These are phyloP conservation scores for Populus davidiana DNA, from an alignment of 345 rosid genomes.

Conservation along the genomic window DNA sequence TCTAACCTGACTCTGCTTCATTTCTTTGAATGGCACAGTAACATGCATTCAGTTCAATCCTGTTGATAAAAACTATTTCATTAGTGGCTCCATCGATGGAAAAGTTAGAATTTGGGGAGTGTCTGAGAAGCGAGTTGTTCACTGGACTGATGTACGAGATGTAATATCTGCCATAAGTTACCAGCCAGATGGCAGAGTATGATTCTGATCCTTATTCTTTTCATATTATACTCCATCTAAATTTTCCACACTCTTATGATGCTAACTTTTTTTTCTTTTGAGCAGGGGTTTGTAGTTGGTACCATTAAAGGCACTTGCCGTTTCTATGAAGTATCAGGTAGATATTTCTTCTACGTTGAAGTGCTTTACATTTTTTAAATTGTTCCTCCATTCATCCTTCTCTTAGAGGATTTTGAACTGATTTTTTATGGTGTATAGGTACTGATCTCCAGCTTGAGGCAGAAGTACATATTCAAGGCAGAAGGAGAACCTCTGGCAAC, in stretches of 20 bases:
- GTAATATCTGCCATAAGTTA: conserved; percentile 71
- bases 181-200: conserved; percentile 71
- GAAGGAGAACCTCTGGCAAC: conserved; percentile 45
- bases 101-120: conserved; percentile 92
- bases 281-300: conserved; percentile 77
- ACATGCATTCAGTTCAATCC: conserved; percentile 90
- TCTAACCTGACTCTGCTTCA: conserved; percentile 9
- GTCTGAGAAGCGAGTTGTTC: conserved; percentile 57
- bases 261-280: conserved; percentile 14
- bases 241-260: background rate
- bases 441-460: conserved; percentile 47
- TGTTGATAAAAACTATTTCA: conserved; percentile 55
- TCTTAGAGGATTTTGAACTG: background rate
- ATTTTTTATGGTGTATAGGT: conserved; percentile 28
- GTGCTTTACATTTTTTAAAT: too few relatives aligned
- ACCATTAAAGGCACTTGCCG: conserved; percentile 64
- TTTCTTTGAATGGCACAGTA: conserved; percentile 47
- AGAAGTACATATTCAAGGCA: conserved; percentile 42
- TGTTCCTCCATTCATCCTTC: background rate
- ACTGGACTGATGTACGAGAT: conserved; percentile 73
- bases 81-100: conserved; percentile 91
- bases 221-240: background rate
- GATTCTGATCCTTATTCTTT: conserved; percentile 7
- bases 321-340: conserved; percentile 62
- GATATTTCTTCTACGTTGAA: background rate